A percentile compares a stretch with the other conserved stretches of the same genome.
Evolutionary conservation across 495 filamentous ascomycete species (phyloP).

Genomic region (Hypoxylon fuscum): DNA sequence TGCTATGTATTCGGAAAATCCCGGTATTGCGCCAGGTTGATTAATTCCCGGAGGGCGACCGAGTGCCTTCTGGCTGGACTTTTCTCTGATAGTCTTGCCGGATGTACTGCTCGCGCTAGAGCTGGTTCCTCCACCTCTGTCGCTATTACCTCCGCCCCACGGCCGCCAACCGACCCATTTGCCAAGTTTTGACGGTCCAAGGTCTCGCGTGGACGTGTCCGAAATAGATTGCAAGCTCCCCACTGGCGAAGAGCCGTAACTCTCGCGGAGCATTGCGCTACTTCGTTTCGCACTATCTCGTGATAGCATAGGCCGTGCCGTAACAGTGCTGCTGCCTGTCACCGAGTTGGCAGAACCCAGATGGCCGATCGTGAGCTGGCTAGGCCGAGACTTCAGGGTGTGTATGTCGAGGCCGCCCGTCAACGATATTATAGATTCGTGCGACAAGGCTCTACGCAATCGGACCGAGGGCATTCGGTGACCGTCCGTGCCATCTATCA

Average conservation of each 20-base stretch:
- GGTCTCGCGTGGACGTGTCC: conserved; percentile 34
- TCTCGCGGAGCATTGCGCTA: conserved; percentile 51
- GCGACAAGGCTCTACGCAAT: conserved; percentile 55
- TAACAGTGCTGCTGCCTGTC: conserved; percentile 52
- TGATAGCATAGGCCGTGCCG: conserved; percentile 52
- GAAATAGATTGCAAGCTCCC: conserved; percentile 42
- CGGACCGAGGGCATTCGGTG: conserved; percentile 9
- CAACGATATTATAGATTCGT: conserved; percentile 65
- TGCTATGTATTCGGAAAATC: conserved; percentile 55
- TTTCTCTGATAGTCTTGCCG: conserved; percentile 16
- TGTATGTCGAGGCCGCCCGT: conserved; percentile 65
- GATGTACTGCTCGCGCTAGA: conserved; percentile 20
- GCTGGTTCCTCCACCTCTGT: conserved; percentile 1
- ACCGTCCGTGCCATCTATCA: conserved; percentile 29
- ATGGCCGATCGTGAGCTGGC: conserved; percentile 58
- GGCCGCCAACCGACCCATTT: conserved; percentile 59
- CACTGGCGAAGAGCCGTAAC: conserved; percentile 42
- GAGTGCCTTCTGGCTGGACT: conserved; percentile 18
- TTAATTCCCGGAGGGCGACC: conserved; percentile 61
- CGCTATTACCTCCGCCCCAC: conserved; percentile 46
- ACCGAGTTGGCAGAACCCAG: conserved; percentile 55
- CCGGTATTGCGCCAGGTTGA: conserved; percentile 61
- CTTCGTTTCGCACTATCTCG: conserved; percentile 46
- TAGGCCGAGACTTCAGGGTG: conserved; percentile 61
- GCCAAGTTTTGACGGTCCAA: conserved; percentile 43